Base-by-base conservation (phyloP, 805 yeast species). In the Yarrowia porcina region DNA sequence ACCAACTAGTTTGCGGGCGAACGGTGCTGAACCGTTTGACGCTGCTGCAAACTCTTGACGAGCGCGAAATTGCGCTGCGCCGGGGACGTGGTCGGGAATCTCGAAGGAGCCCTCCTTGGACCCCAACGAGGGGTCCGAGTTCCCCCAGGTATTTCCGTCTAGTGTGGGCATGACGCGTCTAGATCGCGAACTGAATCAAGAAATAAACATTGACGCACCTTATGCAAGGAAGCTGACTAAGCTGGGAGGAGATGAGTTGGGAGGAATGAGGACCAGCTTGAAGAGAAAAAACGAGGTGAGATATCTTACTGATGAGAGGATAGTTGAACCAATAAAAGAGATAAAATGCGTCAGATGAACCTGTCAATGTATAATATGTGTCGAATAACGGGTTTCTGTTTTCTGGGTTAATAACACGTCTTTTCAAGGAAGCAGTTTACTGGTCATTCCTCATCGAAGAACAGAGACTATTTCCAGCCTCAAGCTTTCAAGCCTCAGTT, bases 71-170 rank as follows among this genome's bases (percentile, higher is more conserved):
- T 56, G 61, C 32, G 49, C 39, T 12, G 61, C 61, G 21, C 61
- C 61, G 21, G 47, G 47, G 18, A 56, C 49, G 20, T 56, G 47
- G 49, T 39, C 47, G n/a, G 61, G 49, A 21, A 56, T 56, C 27
- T 38, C 49, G 38, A 56, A 56, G 21, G 61, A 56, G 49, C 28
- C 39, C 39, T 56, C 61, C 27, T 41, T 28, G 23, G 61, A 56
- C 38, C 49, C 49, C 28, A 56, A 20, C 35, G 61, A 56, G 28
- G 59, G 59, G 44, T 56, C 61, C 49, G 61, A 56, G 49, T 56
- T 28, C 21, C 61, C 61, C 61, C 61, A 56, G 36, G 47, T 39
- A 30, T 39, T 32, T 27, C 39, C 47, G 49, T 56, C 61, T 12
- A 52, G 59, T 11, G 42, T 52, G 38, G 59, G 44, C 59, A 52